A percentile compares a stretch with the other conserved stretches of the same genome.
Evolutionary conservation across 163 green algal species (phyloP).

Genomic region (Volvox carteri): DNA sequence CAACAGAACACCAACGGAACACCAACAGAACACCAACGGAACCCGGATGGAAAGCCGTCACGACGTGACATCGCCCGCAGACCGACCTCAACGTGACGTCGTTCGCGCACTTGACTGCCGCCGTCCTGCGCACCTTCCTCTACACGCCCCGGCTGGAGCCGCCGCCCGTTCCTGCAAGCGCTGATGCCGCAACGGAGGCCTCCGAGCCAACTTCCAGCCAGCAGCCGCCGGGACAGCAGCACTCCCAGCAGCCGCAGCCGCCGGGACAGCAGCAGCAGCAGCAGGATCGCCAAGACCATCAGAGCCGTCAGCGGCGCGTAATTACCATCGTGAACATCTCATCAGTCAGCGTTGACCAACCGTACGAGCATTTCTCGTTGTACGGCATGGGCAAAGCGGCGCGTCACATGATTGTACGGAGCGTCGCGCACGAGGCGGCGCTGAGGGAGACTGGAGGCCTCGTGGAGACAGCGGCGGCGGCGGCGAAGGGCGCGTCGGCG

Average conservation of each 20-base stretch:
- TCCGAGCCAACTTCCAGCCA: background rate
- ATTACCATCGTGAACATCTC: constrained; percentile 53
- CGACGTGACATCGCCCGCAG: background rate
- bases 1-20: too few species aligned
- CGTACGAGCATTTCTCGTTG: constrained; percentile 56
- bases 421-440: constrained; percentile 45
- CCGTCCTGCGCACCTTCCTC: constrained; percentile 28
- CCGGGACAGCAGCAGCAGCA: background rate
- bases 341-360: constrained; percentile 28
- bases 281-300: background rate
- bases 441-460: too few species aligned
- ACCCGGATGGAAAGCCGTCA: too few species aligned
- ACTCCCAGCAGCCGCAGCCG: background rate
- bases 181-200: background rate
- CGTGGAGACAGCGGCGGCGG: background rate
- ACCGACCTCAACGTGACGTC: constrained; percentile 56
- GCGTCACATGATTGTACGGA: constrained; percentile 43
- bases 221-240: background rate
- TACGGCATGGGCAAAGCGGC: constrained; percentile 56
- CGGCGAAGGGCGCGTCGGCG: background rate
- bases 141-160: background rate
- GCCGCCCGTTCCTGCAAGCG: background rate
- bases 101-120: constrained; percentile 12
- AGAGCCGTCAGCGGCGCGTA: background rate
- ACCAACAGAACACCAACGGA: too few species aligned